phyloP scores from a whole-genome alignment of 108 stramenopile genomes.

The Nannochloropsis granulata region DNA sequence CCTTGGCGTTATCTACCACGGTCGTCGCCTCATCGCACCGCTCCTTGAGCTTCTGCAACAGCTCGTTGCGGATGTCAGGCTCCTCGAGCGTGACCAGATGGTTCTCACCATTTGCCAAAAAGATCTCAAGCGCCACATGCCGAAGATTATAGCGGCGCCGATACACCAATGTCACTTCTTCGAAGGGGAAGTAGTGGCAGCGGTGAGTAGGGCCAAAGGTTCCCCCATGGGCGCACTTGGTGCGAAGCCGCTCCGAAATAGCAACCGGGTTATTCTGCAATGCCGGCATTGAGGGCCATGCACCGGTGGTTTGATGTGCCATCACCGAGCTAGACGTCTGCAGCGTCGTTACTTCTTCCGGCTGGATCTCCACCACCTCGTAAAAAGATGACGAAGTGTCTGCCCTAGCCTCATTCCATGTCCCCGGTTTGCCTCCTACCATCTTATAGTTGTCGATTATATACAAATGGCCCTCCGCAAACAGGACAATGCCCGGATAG shows the following conservation, averaged over 20 bases:
- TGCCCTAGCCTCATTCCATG: not conserved
- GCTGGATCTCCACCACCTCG: not conserved
- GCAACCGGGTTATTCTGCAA: not conserved
- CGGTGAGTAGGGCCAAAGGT: not conserved
- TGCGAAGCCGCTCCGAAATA: not conserved
- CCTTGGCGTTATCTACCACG: not conserved
- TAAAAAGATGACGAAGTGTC: not conserved
- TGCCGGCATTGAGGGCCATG: not conserved
- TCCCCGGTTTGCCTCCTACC: not conserved
- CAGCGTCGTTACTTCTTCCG: not conserved
- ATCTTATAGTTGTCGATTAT: not conserved
- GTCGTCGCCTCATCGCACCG: not conserved
- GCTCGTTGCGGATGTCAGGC: not conserved
- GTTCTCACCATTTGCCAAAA: not conserved
- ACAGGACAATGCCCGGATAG: not conserved
- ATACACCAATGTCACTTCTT: not conserved
- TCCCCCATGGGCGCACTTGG: not conserved
- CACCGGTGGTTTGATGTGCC: not conserved
- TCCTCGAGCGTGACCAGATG: not conserved
- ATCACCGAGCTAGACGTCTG: not conserved
- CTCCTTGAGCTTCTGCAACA: not conserved
- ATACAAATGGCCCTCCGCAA: not conserved
- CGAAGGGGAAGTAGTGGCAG: not conserved
- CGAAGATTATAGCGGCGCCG: not conserved
- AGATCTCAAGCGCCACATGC: not conserved